Evolutionary conservation across 345 rosid genomes (phyloP).

Genomic region (Lepidium didymum): DNA sequence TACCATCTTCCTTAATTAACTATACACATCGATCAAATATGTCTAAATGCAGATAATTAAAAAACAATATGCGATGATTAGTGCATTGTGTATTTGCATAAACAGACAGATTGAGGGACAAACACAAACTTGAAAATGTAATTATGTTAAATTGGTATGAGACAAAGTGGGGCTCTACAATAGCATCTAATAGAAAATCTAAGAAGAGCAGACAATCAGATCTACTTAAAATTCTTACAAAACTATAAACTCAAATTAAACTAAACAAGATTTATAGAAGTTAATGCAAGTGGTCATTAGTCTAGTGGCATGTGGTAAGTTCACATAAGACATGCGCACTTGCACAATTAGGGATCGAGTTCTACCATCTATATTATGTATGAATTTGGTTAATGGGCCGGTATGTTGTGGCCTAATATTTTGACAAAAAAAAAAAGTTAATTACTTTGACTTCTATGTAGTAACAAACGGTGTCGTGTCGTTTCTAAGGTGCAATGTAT

Average conservation of each 20-base stretch:
- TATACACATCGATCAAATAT: conserved; percentile 5
- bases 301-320: too few species aligned
- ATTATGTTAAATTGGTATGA: conserved; percentile 14
- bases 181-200: conserved; percentile 20
- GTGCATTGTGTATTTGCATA: conserved; percentile 6
- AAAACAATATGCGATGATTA: not conserved
- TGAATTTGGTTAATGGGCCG: too few species aligned
- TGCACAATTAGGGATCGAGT: too few species aligned
- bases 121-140: conserved; percentile 5
- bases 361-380: too few species aligned
- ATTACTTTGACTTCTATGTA: not conserved
- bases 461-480: conserved; percentile 17
- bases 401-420: too few species aligned
- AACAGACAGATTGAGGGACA: conserved; percentile 17
- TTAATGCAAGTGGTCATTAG: too few species aligned
- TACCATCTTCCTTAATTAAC: not conserved
- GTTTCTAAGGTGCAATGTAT: conserved; percentile 16
- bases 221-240: conserved; percentile 7
- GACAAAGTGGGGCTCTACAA: conserved; percentile 7
- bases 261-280: not conserved
- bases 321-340: too few species aligned
- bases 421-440: too few species aligned
- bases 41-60: conserved; percentile 17
- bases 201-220: conserved; percentile 20
- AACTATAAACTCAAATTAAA: not conserved